Evolutionary conservation across 441 rosid genomes (phyloP).

Genomic region (Erodium texanum): DNA sequence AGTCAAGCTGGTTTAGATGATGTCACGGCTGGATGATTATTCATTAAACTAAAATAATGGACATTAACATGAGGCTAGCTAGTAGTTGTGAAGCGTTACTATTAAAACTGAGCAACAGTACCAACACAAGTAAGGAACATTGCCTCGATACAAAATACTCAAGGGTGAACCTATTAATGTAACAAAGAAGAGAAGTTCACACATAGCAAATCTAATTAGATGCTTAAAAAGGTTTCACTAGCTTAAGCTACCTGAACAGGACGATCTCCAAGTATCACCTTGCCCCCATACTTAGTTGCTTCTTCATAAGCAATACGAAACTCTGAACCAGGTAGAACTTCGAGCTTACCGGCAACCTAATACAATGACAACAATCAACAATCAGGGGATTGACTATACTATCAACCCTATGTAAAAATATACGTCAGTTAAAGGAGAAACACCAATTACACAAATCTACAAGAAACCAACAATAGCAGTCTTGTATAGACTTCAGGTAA

Average conservation of each 20-base stretch:
- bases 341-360: constrained; percentile 74
- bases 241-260: constrained; percentile 39
- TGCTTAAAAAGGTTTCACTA: neutral
- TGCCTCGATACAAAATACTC: no score
- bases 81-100: neutral
- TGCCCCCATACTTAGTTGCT: constrained; percentile 69
- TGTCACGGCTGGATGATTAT: neutral
- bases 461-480: neutral
- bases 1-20: neutral
- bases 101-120: no score
- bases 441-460: neutral
- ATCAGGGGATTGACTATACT: neutral
- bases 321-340: constrained; percentile 76
- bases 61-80: neutral
- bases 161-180: no score
- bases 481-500: neutral
- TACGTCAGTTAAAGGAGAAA: neutral
- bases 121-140: no score
- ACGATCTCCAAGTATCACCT: constrained; percentile 88
- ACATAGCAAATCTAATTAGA: neutral
- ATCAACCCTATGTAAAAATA: constrained; percentile 8
- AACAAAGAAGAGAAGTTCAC: no score
- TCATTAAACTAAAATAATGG: neutral
- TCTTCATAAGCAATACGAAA: constrained; percentile 81
- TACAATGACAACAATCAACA: neutral